Evolutionary conservation across 2,329 filamentous ascomycete genomes (phyloP).

Genomic region (Herpotrichia juniperi): DNA sequence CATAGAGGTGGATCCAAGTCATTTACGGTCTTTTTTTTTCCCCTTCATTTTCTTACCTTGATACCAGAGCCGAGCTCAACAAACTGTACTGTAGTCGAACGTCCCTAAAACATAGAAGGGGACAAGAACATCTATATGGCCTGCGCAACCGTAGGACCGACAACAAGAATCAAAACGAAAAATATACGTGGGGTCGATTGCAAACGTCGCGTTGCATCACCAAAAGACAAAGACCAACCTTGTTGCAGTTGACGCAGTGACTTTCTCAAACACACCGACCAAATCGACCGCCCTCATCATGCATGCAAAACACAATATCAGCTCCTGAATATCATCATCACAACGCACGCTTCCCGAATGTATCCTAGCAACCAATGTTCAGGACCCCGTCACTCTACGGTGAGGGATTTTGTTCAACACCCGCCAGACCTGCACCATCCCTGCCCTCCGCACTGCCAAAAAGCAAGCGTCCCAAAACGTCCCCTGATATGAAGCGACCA

Average conservation of each 20-base stretch:
- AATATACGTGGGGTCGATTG: constrained; percentile 4
- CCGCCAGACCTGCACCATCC: constrained; percentile 11
- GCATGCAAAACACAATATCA: not conserved
- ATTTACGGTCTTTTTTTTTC: constrained; percentile 30
- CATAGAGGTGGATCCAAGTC: constrained; percentile 25
- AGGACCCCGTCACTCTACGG: not conserved
- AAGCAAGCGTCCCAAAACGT: constrained; percentile 23
- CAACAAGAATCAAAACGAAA: constrained; percentile 21
- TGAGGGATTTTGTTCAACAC: not conserved
- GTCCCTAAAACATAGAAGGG: constrained; percentile 14
- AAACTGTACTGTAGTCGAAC: constrained; percentile 37
- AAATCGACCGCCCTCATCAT: not conserved
- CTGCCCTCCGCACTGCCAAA: constrained; percentile 11
- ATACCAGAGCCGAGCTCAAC: constrained; percentile 42
- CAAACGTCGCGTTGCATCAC: constrained; percentile 8
- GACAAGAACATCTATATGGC: constrained; percentile 15
- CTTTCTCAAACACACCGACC: no score
- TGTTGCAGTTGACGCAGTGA: no score
- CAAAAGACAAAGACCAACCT: constrained; percentile 3
- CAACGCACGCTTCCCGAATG: not conserved
- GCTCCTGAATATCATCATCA: not conserved
- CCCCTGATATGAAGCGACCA: not conserved
- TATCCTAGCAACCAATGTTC: not conserved
- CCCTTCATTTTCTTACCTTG: constrained; percentile 28
- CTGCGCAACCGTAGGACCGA: constrained; percentile 7